Base-by-base conservation (phyloP, 1,139 yeast genomes). In the Wickerhamomyces sp. region DNA sequence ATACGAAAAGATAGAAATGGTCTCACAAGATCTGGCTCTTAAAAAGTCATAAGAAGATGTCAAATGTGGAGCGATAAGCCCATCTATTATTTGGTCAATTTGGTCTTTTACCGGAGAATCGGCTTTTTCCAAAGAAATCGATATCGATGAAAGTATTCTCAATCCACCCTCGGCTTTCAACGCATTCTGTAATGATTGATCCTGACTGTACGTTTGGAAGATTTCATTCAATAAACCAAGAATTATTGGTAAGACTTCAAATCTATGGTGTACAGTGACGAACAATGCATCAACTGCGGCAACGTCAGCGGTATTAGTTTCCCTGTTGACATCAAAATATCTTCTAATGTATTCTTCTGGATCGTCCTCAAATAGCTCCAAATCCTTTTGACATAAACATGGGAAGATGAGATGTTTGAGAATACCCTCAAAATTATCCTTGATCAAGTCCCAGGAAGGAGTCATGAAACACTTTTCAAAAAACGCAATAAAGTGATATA, bases 11-110 rank as follows among this genome's bases (percentile, higher is more conserved):
- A 84, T 52, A 64, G 79, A 51, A 18, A 85, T 61, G 18, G 88
- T 74, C 51, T 89, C 95, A 55, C 93, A 76, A 0, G 95, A 78
- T 55, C 97, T 72, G 2, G 96, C 94, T 41, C 84, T 73, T 49
- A 93, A 66, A 50, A 87, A 89, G 23, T 82, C 84, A 55, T 67
- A 73, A 20, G 70, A 68, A 11, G 83, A 72, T 40, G 86, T 72
- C 18, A 63, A 39, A 41, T 80, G 77, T 4, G 96, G 94, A 34
- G 82, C 64, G 22, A 91, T 77, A 46, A 75, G 73, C 22, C 69
- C 66, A 14, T 73, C 70, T 41, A 91, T 64, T 46, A 91, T 79
- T 17, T 68, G 67, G 58, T 89, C 96, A 69, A 89, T 72, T 52
- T 80, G 81, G 30, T 61, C 54, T 16, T 61, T 63, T 36, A 73